A percentile compares a stretch with the other conserved stretches of the same genome.
phyloP scores from a whole-genome alignment of 345 rosid species.

The Bruguiera parviflora region DNA sequence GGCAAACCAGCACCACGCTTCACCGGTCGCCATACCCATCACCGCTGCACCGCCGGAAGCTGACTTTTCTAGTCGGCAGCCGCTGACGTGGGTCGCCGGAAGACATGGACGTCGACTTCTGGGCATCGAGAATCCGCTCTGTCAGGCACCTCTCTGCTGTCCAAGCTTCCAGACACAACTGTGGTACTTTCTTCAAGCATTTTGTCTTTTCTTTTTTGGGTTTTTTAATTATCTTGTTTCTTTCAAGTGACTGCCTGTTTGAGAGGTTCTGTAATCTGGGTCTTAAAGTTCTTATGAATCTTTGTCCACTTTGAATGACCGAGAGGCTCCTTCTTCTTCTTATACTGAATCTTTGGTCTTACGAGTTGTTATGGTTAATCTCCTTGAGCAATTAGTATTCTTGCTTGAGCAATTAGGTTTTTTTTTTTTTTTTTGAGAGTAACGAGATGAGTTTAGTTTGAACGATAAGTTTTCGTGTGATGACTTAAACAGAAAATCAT shows the following conservation, averaged over 20 bases:
- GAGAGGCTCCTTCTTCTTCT: neutral
- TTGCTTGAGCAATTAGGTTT: neutral
- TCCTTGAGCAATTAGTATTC: too few relatives aligned
- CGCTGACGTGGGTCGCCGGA: neutral
- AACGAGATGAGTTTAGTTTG: neutral
- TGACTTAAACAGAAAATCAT: too few relatives aligned
- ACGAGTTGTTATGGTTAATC: neutral
- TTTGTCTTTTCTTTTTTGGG: neutral
- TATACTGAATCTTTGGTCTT: neutral
- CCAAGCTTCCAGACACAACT: conserved; percentile 31
- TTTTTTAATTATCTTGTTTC: neutral
- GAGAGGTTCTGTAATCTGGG: conserved; percentile 3
- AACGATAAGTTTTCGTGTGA: too few relatives aligned
- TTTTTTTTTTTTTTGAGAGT: neutral
- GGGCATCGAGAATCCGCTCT: conserved; percentile 38
- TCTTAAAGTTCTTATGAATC: neutral
- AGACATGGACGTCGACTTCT: conserved; percentile 47
- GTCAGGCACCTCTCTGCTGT: conserved; percentile 34
- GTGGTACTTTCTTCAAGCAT: conserved; percentile 22
- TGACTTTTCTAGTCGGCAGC: conserved; percentile 15
- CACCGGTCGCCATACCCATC: neutral
- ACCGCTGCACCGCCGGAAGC: conserved; percentile 6
- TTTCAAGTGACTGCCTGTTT: neutral
- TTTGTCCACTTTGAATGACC: neutral
- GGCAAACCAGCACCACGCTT: neutral